Base-by-base conservation (phyloP, 2,329 filamentous ascomycete genomes). In the Fusarium brevicatenulatum region DNA sequence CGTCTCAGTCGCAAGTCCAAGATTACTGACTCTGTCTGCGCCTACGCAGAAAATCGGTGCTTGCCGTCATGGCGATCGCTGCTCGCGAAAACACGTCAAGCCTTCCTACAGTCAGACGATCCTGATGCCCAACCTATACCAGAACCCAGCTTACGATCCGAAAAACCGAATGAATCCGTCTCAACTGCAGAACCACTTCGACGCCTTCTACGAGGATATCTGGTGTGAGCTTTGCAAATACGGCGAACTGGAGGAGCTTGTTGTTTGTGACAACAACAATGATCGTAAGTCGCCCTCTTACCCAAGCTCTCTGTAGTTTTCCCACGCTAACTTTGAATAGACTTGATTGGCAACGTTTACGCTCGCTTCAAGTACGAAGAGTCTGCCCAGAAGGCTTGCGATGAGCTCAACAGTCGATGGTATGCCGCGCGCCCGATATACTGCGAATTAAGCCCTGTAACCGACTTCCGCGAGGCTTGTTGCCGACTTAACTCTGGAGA, bases 151-250 rank as follows among this genome's bases (percentile, higher is more conserved):
- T 72, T 97, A 97, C 90, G 95, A 98, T 83, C 91, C 93, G 53
- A 97, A 97, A 86, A 96, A 92, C 88, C 96, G 95, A 86, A 97
- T 99, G 93, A 98, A 97, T 85, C 86, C 95, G 11, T 92, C 91
- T 77, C 96, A 99, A 87, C 92, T 98, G 82, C 95, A 98, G 85
- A 97, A 97, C 86, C 96, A 99, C 89, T 99, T 99, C 82, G 96
- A 99, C 84, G 96, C 96, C 80, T 99, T 99, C 84, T 99, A 99
- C 88, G 96, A 99, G 86, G 96, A 99, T 83, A 95, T 99, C 76
- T 99, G 96, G 95, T 98, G 95, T 86, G 96, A 99, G 89, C 94
- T 99, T 87, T 98, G 96, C 92, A 95, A 97, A 85, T 99, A 97
- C 83, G 96, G 96, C 76, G 94, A 98, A 85, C 88, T 98, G 40